Percentiles rank a stretch among this genome's conserved stretches.
phyloP scores from a whole-genome alignment of 1,284 basidiomycete genomes.

The Tilletia indica region DNA sequence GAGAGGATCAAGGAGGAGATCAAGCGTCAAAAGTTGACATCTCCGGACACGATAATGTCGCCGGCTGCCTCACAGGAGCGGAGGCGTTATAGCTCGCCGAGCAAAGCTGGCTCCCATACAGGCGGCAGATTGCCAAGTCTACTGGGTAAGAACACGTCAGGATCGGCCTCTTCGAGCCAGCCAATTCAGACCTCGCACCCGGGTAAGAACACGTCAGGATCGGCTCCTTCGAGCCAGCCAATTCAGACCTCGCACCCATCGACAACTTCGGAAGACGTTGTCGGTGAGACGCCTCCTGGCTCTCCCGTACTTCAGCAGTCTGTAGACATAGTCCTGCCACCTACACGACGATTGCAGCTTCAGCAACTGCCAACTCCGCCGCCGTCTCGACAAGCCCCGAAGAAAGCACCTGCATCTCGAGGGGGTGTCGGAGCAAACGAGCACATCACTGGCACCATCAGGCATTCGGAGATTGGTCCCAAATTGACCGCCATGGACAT shows the following conservation, averaged over 20 bases:
- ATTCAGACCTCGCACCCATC: not conserved
- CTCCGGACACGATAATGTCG: not conserved
- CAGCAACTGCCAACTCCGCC: not conserved
- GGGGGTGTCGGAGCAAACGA: not conserved
- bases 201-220: not conserved
- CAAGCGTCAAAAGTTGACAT: not conserved
- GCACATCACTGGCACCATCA: not conserved
- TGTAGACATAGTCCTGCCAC: not conserved
- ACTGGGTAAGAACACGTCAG: no score
- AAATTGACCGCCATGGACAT: no score
- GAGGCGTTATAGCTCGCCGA: not conserved
- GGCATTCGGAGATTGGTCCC: not conserved
- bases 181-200: not conserved
- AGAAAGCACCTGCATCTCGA: constrained; percentile 1
- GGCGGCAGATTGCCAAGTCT: not conserved
- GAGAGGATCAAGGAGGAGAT: not conserved
- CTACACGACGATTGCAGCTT: not conserved
- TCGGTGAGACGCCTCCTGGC: not conserved
- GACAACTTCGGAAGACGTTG: not conserved
- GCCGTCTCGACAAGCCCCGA: not conserved
- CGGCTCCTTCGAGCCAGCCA: not conserved
- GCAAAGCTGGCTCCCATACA: not conserved
- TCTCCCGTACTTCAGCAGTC: not conserved
- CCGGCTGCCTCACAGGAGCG: not conserved
- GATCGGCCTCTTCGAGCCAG: not conserved